Evolutionary conservation across 2,329 filamentous ascomycete species (phyloP).

Genomic region (Ceratocystis lukuohia): DNA sequence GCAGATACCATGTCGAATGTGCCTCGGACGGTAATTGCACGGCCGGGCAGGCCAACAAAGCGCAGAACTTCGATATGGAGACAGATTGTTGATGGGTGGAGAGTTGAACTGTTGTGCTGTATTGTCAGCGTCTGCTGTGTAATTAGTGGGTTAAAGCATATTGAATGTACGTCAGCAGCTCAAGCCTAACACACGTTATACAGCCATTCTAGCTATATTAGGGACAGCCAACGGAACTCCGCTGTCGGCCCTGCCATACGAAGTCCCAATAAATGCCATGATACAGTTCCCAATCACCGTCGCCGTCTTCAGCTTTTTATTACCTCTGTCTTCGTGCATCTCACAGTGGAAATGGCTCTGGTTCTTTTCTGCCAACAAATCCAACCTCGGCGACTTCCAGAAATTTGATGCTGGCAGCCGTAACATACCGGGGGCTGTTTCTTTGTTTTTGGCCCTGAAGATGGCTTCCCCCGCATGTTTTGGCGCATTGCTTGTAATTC

Average conservation of each 20-base stretch:
- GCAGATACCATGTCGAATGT: slow-evolving; percentile 2
- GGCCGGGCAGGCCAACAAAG: neutral
- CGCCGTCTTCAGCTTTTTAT: slow-evolving; percentile 22
- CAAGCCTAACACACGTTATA: slow-evolving; percentile 1
- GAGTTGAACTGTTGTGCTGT: slow-evolving; percentile 13
- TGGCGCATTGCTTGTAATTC: slow-evolving; percentile 22
- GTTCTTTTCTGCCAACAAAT: slow-evolving; percentile 23
- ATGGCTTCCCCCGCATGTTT: slow-evolving; percentile 23
- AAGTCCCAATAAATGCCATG: slow-evolving; percentile 24
- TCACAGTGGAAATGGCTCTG: slow-evolving; percentile 27
- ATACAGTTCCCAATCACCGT: slow-evolving; percentile 24
- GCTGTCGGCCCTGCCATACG: slow-evolving; percentile 22
- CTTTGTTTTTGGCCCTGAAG: slow-evolving; percentile 22
- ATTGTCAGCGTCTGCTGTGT: slow-evolving; percentile 9
- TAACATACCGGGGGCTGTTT: slow-evolving; percentile 21
- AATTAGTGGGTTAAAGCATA: neutral
- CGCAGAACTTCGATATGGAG: neutral
- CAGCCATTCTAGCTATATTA: slow-evolving; percentile 15
- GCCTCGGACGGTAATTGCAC: slow-evolving; percentile 13
- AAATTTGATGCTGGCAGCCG: slow-evolving; percentile 24
- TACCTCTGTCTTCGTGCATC: slow-evolving; percentile 24
- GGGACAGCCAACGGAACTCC: slow-evolving; percentile 20
- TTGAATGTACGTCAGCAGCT: neutral
- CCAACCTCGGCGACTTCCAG: slow-evolving; percentile 23
- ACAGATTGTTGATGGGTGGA: neutral